Conservation (phyloP, 495 filamentous ascomycete species). For the Talaromyces nanjingensis region DNA sequence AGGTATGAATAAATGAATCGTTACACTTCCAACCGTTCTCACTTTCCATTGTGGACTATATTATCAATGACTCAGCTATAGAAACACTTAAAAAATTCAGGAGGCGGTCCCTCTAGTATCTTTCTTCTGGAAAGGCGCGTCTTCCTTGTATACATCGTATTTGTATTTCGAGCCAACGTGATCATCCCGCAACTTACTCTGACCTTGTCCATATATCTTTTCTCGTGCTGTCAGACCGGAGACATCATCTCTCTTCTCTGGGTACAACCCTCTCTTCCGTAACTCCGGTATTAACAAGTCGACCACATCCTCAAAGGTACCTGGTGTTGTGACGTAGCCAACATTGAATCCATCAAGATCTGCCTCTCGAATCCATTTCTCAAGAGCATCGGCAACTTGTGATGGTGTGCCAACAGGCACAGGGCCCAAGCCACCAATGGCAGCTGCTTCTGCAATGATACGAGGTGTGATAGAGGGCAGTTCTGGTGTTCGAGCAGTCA, state of each 20-base stretch:
- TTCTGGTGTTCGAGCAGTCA: conserved; percentile 43
- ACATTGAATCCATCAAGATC: conserved; percentile 60
- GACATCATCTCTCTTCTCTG: conserved; percentile 24
- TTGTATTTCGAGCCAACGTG: conserved; percentile 50
- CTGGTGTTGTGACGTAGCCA: conserved; percentile 46
- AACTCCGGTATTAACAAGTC: conserved; percentile 55
- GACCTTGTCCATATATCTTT: conserved; percentile 53
- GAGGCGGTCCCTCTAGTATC: conserved; percentile 40
- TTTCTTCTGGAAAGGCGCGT: conserved; percentile 23
- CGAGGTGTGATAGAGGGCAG: conserved; percentile 46
- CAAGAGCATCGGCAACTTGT: conserved; percentile 52
- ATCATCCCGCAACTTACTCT: conserved; percentile 43
- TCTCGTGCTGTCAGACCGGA: conserved; percentile 49
- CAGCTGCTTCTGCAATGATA: conserved; percentile 48
- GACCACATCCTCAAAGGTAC: conserved; percentile 56
- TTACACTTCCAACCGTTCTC: no score
- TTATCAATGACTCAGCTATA: no score
- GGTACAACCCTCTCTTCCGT: conserved; percentile 42
- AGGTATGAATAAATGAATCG: no score
- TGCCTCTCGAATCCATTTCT: conserved; percentile 50
- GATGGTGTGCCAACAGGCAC: conserved; percentile 45
- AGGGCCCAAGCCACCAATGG: conserved; percentile 50
- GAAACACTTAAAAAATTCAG: background rate
- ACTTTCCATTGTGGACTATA: no score
- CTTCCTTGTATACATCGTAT: conserved; percentile 51